Percentiles rank a stretch among this genome's conserved stretches.
These are phyloP conservation scores for Neurospora sp. DNA, from an alignment of 495 filamentous ascomycete genomes.

Conservation along the genomic window DNA sequence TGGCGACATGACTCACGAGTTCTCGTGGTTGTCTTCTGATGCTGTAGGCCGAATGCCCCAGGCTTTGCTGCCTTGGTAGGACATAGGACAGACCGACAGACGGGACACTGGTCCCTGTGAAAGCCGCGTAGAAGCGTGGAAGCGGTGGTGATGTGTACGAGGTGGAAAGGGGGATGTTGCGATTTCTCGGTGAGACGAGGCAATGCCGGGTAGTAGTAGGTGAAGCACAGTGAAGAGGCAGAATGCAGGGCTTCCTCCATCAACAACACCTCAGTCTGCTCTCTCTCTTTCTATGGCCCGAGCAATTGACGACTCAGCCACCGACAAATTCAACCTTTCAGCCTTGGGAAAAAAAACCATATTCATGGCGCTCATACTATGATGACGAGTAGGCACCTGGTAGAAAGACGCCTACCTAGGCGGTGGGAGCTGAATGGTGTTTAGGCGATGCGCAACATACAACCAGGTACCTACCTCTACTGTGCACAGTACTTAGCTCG, in stretches of 20 bases:
- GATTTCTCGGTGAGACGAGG: background rate
- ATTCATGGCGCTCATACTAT: background rate
- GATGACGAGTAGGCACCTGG: background rate
- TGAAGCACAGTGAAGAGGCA: background rate
- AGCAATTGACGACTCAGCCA: background rate
- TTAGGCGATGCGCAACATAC: background rate
- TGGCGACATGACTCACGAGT: background rate
- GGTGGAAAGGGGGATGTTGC: background rate
- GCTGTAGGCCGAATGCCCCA: background rate
- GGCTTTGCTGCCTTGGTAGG: background rate
- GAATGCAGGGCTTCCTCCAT: background rate
- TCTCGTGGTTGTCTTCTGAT: background rate
- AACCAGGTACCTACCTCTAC: background rate
- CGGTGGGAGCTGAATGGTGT: background rate
- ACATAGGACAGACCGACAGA: background rate
- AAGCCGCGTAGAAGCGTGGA: background rate
- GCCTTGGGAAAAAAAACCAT: background rate
- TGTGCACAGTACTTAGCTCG: too few species aligned
- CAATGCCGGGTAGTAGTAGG: background rate
- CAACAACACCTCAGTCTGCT: background rate
- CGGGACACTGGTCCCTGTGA: background rate
- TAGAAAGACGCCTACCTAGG: background rate
- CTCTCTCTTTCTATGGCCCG: background rate
- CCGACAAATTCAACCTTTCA: background rate
- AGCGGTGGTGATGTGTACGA: background rate